A percentile compares a stretch with the other conserved stretches of the same genome.
These are phyloP conservation scores for Penicillium fuscoglaucum DNA, from an alignment of 2,329 filamentous ascomycete genomes.

Conservation along the genomic window DNA sequence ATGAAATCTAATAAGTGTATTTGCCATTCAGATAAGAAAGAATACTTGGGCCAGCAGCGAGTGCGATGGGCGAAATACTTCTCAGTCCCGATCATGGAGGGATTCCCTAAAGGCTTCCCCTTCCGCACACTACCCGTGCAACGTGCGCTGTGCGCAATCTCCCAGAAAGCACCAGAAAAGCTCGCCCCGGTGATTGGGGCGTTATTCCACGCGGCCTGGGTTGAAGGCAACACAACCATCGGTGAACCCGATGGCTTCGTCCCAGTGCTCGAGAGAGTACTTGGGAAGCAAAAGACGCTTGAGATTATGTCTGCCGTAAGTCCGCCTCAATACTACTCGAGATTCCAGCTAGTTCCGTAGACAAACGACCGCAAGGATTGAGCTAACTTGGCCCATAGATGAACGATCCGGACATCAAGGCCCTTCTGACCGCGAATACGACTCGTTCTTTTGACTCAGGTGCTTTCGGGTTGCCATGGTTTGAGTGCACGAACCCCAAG, in stretches of 20 bases:
- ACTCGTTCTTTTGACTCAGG: conserved; percentile 56
- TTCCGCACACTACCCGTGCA: conserved; percentile 53
- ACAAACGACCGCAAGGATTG: not conserved
- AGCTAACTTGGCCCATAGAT: conserved; percentile 13
- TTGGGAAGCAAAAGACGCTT: conserved; percentile 49
- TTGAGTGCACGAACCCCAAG: conserved; percentile 55
- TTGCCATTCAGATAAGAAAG: conserved; percentile 55
- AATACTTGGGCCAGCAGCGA: conserved; percentile 58
- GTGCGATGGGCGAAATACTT: conserved; percentile 55
- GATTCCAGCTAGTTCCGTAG: not conserved
- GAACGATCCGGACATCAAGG: conserved; percentile 47
- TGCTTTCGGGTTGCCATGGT: conserved; percentile 63
- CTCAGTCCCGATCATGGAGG: conserved; percentile 53
- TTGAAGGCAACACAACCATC: conserved; percentile 47
- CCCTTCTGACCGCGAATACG: conserved; percentile 50
- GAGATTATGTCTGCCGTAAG: conserved; percentile 46
- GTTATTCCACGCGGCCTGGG: conserved; percentile 56
- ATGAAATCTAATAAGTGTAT: conserved; percentile 35
- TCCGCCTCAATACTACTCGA: not conserved
- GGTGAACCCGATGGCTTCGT: conserved; percentile 47
- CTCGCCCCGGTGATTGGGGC: conserved; percentile 47
- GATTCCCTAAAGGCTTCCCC: conserved; percentile 54
- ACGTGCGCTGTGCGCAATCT: conserved; percentile 54
- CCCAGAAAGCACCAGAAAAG: conserved; percentile 43
- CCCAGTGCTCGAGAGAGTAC: conserved; percentile 45